phyloP scores from a whole-genome alignment of 192 early-diverging fungal genomes.

The Spizellomyces sp. region DNA sequence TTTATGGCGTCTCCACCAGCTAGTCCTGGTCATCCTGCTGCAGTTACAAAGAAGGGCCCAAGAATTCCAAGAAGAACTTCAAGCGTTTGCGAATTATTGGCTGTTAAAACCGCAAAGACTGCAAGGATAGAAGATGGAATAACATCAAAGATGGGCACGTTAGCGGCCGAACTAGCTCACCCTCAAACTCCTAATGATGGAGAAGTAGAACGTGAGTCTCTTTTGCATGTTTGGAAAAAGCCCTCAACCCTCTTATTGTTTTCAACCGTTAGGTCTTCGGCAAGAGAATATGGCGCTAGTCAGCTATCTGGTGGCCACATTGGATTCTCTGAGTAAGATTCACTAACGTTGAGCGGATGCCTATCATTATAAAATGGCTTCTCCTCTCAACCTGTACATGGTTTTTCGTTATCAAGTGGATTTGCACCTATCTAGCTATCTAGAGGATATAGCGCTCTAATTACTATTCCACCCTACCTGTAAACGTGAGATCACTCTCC shows the following conservation, averaged over 20 bases:
- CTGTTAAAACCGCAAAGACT: neutral
- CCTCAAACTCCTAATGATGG: too few species aligned
- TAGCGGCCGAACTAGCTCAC: too few species aligned
- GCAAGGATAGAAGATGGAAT: too few species aligned
- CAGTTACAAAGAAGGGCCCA: neutral
- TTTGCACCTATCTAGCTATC: too few species aligned
- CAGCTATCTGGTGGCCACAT: constrained; percentile 22
- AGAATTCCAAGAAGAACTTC: constrained; percentile 3
- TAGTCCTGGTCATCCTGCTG: neutral
- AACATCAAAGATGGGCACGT: too few species aligned
- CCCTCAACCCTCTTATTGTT: neutral
- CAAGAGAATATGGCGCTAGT: constrained; percentile 21
- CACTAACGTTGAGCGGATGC: neutral
- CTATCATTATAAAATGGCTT: too few species aligned
- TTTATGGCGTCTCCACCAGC: neutral
- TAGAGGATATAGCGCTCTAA: too few species aligned
- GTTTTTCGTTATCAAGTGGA: too few species aligned
- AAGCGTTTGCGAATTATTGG: neutral
- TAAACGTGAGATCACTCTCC: too few species aligned
- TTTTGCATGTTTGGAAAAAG: neutral
- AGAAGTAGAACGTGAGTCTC: constrained; percentile 1
- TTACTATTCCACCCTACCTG: too few species aligned
- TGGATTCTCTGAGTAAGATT: constrained; percentile 18
- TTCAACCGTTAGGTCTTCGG: constrained; percentile 8
- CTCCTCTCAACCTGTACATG: too few species aligned